phyloP scores from a whole-genome alignment of 1,284 basidiomycete species.

The Ceratobasidium sp. region DNA sequence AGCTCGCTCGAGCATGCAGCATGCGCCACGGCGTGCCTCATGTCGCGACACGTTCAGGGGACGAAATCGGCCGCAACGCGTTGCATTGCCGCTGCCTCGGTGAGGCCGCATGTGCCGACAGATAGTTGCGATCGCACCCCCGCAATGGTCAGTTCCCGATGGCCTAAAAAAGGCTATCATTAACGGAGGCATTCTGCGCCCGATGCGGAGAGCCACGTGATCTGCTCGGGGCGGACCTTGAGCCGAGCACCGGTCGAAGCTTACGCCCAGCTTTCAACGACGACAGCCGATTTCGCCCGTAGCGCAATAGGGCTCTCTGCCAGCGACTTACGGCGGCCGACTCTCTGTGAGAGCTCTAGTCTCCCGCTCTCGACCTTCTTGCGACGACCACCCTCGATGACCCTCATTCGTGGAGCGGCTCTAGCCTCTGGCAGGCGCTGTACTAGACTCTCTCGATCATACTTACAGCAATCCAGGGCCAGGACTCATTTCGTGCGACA shows the following conservation, averaged over 20 bases:
- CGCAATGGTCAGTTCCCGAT: slow-evolving; percentile 9
- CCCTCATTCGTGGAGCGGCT: not conserved
- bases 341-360: not conserved
- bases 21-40: slow-evolving; percentile 29
- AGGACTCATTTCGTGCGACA: slow-evolving; percentile 1
- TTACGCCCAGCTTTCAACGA: not conserved
- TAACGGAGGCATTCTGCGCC: slow-evolving; percentile 18
- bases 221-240: not conserved
- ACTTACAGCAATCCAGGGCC: slow-evolving; percentile 11
- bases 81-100: slow-evolving; percentile 22
- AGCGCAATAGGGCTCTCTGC: not conserved
- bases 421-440: slow-evolving; percentile 11
- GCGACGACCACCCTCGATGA: not conserved
- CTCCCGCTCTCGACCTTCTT: not conserved
- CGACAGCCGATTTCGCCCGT: not conserved
- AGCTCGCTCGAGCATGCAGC: not conserved
- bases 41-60: slow-evolving; percentile 23
- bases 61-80: no score
- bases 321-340: not conserved
- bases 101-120: slow-evolving; percentile 10
- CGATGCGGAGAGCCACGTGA: not conserved
- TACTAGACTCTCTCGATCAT: slow-evolving; percentile 9
- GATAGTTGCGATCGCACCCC: not conserved
- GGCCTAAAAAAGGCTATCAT: slow-evolving; percentile 29
- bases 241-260: slow-evolving; percentile 20